Evolutionary conservation across 1,284 basidiomycete species (phyloP).

Genomic region (Meripilus lineatus): DNA sequence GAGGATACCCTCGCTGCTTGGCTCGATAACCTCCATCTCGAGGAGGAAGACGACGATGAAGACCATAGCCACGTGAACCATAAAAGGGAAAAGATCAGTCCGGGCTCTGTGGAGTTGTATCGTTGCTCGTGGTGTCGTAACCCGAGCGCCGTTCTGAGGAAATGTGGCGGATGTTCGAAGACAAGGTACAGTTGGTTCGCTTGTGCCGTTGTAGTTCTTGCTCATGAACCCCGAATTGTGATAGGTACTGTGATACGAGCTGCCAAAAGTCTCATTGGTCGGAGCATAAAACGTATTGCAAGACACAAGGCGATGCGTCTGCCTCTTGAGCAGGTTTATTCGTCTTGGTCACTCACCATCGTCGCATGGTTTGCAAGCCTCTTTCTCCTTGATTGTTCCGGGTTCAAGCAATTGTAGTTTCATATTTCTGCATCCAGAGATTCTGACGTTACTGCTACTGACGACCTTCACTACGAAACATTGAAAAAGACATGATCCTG

Average conservation of each 20-base stretch:
- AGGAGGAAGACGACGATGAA: conserved; percentile 27
- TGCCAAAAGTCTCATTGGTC: conserved; percentile 50
- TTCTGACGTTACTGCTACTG: too few species aligned
- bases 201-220: neutral
- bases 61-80: neutral
- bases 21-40: conserved; percentile 43
- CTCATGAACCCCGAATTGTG: conserved; percentile 3
- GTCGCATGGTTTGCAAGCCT: too few species aligned
- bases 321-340: too few species aligned
- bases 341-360: too few species aligned
- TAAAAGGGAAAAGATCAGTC: conserved; percentile 36
- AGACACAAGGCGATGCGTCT: too few species aligned
- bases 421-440: too few species aligned
- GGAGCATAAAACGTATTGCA: conserved; percentile 19
- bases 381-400: too few species aligned
- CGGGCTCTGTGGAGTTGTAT: conserved; percentile 39
- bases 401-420: too few species aligned
- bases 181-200: conserved; percentile 13
- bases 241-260: conserved; percentile 44
- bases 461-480: too few species aligned
- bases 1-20: conserved; percentile 53
- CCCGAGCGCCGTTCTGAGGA: conserved; percentile 44
- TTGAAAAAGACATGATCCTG: too few species aligned
- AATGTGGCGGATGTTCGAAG: conserved; percentile 38
- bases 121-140: conserved; percentile 53